A percentile compares a stretch with the other conserved stretches of the same genome.
These are phyloP conservation scores for Rhazya stricta DNA, from an alignment of 257 asterid species.

Conservation along the genomic window DNA sequence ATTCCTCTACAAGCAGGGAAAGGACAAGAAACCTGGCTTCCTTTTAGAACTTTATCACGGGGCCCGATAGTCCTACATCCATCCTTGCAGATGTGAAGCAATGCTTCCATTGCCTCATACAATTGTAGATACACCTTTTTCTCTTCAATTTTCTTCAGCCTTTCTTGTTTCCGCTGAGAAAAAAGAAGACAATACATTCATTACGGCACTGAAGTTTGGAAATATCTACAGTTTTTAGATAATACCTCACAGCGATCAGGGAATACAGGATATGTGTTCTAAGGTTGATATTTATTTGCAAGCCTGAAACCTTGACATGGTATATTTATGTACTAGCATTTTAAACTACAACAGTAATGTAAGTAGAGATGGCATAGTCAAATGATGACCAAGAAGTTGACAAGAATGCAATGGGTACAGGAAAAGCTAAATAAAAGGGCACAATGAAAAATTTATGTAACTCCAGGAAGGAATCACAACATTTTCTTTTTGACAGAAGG, in stretches of 20 bases:
- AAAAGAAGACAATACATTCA: conserved; percentile 9
- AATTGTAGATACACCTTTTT: conserved; percentile 71
- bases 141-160: conserved; percentile 63
- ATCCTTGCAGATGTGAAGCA: conserved; percentile 74
- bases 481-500: not conserved
- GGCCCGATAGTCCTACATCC: conserved; percentile 94
- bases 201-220: not conserved
- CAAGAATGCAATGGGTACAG: not conserved
- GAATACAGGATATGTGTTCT: too few relatives aligned
- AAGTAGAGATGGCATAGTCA: not conserved
- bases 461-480: not conserved
- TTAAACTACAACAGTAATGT: not conserved
- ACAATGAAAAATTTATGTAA: not conserved
- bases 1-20: conserved; percentile 85
- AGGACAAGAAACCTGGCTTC: conserved; percentile 44
- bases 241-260: too few relatives aligned
- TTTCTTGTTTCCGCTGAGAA: conserved; percentile 70
- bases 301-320: too few relatives aligned
- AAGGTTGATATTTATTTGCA: too few relatives aligned
- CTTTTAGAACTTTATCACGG: conserved; percentile 60
- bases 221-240: not conserved
- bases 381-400: not conserved
- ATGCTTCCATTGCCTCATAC: conserved; percentile 93
- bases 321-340: too few relatives aligned
- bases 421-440: not conserved